Evolutionary conservation across 2,329 filamentous ascomycete genomes (phyloP), one percentile per base, ranked within the genome.

Genomic region (Celoporthe dispersa): DNA sequence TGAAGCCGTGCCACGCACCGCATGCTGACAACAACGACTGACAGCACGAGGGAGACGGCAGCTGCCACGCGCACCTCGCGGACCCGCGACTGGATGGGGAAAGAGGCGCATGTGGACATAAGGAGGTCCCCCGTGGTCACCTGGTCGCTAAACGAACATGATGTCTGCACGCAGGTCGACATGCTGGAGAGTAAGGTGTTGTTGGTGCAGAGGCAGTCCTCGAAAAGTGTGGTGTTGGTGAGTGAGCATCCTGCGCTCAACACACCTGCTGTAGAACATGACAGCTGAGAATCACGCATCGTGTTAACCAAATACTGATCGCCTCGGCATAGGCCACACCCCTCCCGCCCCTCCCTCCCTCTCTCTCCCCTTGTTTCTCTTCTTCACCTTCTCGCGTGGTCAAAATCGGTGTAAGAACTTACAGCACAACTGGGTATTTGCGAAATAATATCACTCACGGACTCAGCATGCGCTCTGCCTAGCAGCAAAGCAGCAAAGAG

Each of bases 131-230:
- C 55, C 25, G 55, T 59, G 25, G 55, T 31, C 2, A 59, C 55
- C 55, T 59, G 55, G 25, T 59, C 55, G 55, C 55, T 59, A 6
- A 59, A 59, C 7, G 12, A 12, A 33, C 55, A 59, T 16, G 55
- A 59, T 33, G 55, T 59, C 55, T 59, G 55, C 25, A 59, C 55
- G 25, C 55, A 59, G 55, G 25, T 59, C 25, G 55, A 59, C 55
- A 59, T 59, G 25, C 25, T 14, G 1, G 55, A 59, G 25, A 59
- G 55, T 33, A 33, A 28, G 4, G 55, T 59, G 55, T 33, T 31
- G 25, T 59, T 59, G 55, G 55, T 59, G 55, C 55, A 59, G 25
- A 59, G 55, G 19, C 55, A 59, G 3, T 9, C 55, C 31, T 59
- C 55, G 7, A 59, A 12, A 14, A 59, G 55, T 33, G 55, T 59